phyloP scores from a whole-genome alignment of 176 grass and related monocot species.

The Aegilops sharonensis region DNA sequence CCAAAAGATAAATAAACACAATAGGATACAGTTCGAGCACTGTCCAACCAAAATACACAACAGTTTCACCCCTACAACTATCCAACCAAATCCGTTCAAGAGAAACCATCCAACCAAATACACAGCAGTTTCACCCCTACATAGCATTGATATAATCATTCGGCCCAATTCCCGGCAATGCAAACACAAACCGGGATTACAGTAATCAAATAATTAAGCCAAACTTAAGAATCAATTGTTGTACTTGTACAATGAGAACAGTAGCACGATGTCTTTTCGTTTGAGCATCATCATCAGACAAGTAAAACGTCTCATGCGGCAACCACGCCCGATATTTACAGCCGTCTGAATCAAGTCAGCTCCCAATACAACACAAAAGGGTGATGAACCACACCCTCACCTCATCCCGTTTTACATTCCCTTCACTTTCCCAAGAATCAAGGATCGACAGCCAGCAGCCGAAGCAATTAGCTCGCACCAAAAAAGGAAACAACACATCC shows the following conservation, averaged over 20 bases:
- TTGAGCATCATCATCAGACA: not conserved
- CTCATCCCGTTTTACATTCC: not conserved
- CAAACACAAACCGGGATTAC: not conserved
- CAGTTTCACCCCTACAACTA: too few relatives aligned
- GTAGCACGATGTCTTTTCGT: not conserved
- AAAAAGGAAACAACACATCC: not conserved
- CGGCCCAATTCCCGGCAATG: not conserved
- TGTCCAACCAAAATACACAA: not conserved
- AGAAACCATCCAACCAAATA: too few relatives aligned
- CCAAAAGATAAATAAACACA: not conserved
- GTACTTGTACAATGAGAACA: not conserved
- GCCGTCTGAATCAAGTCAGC: not conserved
- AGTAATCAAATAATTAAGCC: not conserved
- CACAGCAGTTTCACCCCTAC: too few relatives aligned
- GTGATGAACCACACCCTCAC: not conserved
- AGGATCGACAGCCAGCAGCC: not conserved
- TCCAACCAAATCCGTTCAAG: too few relatives aligned
- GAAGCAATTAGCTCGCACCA: not conserved
- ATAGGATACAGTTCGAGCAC: not conserved
- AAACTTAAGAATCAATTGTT: not conserved
- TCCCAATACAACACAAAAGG: not conserved
- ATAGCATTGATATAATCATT: not conserved
- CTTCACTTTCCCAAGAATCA: constrained; percentile 2
- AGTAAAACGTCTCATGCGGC: not conserved
- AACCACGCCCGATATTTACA: not conserved